Base-by-base conservation (phyloP, 2,329 filamentous ascomycete genomes). In the Leptographium galeiforme region DNA sequence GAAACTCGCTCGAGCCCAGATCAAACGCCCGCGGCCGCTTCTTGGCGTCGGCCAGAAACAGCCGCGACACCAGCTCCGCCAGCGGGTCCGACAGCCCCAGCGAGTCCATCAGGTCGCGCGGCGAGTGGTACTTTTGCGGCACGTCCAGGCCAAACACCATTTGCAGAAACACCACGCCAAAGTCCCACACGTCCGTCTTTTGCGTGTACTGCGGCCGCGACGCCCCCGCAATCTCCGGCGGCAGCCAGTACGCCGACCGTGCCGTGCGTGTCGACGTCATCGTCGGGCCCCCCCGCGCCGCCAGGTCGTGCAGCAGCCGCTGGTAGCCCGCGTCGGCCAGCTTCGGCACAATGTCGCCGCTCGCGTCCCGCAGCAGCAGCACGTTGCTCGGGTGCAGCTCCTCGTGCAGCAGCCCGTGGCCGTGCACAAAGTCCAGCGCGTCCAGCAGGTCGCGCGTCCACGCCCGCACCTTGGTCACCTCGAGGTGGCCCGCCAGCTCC, bases 391-490 rank as follows among this genome's bases (percentile, higher is more conserved):
- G 75, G 63, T 95, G 88, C 18, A 96, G 82, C 62, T 87, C 82
- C 63, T 87, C 86, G 67, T 97, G 93, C 30, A 88, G 75, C 54
- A 96, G 76, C 19, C 89, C 89, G 63, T 87, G 84, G 58, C 85
- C 84, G 67, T 97, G 91, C 51, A 95, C 80, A 64, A 85, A 95
- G 55, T 89, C 86, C 33, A 98, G 72, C 0, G 85, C 93, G 68
- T 96, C 89, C 32, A 98, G 77, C 18, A 98, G 74, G 62, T 95
- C 89, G 55, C 90, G 82, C n/a, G 89, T 93, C 85, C 89, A 97
- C 30, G 87, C 83, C 52, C 89, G 84, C 46, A 90, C 83, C 64
- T 84, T 90, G 58, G 80, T 79, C 51, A 87, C 78, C 44, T 85
- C 79, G 50, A 96, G 71, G 34, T 78, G 78, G 6, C 86, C 88